Base-by-base conservation (phyloP, 208 protist genomes). In the Angomonas deanei region DNA sequence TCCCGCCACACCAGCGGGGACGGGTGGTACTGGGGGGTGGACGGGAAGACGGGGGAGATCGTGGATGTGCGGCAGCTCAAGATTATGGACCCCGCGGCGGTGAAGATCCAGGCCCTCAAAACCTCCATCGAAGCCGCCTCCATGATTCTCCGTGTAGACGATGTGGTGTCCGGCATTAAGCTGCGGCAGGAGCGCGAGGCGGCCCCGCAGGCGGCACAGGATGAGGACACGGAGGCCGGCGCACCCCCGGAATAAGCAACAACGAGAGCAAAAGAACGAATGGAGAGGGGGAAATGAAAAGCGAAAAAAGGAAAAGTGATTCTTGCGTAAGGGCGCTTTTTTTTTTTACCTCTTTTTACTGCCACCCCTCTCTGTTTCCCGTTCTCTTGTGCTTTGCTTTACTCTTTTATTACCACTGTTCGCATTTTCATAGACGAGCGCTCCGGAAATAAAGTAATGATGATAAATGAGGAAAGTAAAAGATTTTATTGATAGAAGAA, bases 111-210 rank as follows among this genome's bases (percentile, higher is more conserved):
- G 86, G 97, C 94, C 6, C 74, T 99, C 5, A 99, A 99, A 84
- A 99, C 98, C 2, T 88, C 98, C 48, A 93, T 99, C 59, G 98
- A 99, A 83, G 92, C 98, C 3, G 96, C 98, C 28, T 98, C 91
- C 53, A 95, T 99, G 78, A 94, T 99, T 57, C 72, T 99, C 19
- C 86, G 99, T 60, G 97, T 99, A 26, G 99, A 99, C 75, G 98
- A 99, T 57, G 96, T 99, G 31, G 93, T 99, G 24, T 99, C 95
- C 8, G 98, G 98, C 47, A 91, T 94, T 42, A 94, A 93, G 74
- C 74, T 93, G 48, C 73, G 76, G 31, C 76, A 91, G 26, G 84
- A 86, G 19, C 76, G 80, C 59, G 55, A 68, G 36, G 69, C 66
- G n/a, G 83, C 88, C 36, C 78, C 84, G 60, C 69, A 78, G 36